Percentiles rank a stretch among this genome's conserved stretches.
Evolutionary conservation across 768 basidiomycete genomes (phyloP).

Genomic region (Lanmaoa pseudosensibilis): DNA sequence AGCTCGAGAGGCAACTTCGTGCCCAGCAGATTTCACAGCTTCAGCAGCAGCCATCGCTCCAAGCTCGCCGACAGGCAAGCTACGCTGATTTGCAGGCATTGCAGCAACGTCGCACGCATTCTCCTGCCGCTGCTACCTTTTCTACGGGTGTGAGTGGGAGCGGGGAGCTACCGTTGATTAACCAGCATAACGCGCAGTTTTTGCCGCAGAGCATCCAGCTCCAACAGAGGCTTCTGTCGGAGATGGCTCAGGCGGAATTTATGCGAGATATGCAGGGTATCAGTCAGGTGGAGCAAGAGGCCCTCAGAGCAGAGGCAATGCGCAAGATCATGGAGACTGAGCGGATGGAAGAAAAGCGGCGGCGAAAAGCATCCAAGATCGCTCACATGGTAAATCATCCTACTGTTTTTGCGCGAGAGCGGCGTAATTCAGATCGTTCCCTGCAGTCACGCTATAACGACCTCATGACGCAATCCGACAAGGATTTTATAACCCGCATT

Average conservation of each 20-base stretch:
- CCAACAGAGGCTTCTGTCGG: slow-evolving; percentile 75
- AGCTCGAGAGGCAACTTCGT: slow-evolving; percentile 62
- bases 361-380: slow-evolving; percentile 81
- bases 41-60: slow-evolving; percentile 41
- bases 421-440: neutral
- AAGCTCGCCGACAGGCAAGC: slow-evolving; percentile 41
- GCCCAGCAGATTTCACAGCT: slow-evolving; percentile 52
- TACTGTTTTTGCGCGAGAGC: neutral
- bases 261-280: slow-evolving; percentile 62
- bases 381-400: slow-evolving; percentile 70
- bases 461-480: slow-evolving; percentile 96
- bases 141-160: slow-evolving; percentile 12
- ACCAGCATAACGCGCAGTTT: slow-evolving; percentile 55
- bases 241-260: slow-evolving; percentile 71
- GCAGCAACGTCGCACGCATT: slow-evolving; percentile 54
- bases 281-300: slow-evolving; percentile 64
- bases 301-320: slow-evolving; percentile 74
- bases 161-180: slow-evolving; percentile 37
- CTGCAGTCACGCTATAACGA: slow-evolving; percentile 86
- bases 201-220: slow-evolving; percentile 66
- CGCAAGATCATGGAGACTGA: slow-evolving; percentile 91
- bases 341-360: slow-evolving; percentile 80
- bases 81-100: slow-evolving; percentile 50
- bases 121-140: slow-evolving; percentile 41
- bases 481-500: slow-evolving; percentile 98